Conservation (phyloP, 177 flowering plant genomes). For the Vitis hybrid region DNA sequence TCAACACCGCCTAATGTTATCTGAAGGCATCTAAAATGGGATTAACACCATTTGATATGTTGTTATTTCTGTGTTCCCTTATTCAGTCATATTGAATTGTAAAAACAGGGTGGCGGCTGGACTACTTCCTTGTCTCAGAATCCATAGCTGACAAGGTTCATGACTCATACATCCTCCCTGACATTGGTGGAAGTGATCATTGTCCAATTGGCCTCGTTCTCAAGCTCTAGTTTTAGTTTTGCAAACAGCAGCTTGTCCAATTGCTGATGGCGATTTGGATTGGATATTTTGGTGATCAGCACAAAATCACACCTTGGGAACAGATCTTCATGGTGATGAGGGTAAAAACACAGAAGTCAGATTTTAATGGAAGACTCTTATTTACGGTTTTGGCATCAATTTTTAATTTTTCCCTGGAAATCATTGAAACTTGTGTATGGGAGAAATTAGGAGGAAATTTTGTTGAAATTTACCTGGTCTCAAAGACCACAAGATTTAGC, state of each 20-base stretch:
- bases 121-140: slow-evolving; percentile 90
- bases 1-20: not conserved
- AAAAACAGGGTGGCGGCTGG: slow-evolving; percentile 92
- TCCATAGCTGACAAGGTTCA: slow-evolving; percentile 74
- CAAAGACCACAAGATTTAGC: too few species aligned
- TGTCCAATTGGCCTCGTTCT: slow-evolving; percentile 84
- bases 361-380: not conserved
- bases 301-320: too few species aligned
- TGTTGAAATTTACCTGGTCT: too few species aligned
- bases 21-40: not conserved
- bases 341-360: not conserved
- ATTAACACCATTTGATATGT: not conserved
- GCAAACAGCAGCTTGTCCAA: not conserved
- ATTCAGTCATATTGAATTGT: not conserved
- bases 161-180: slow-evolving; percentile 90
- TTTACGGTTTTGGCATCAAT: too few species aligned
- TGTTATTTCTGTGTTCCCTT: not conserved
- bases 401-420: too few species aligned
- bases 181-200: slow-evolving; percentile 87
- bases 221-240: slow-evolving; percentile 39
- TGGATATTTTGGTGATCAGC: not conserved
- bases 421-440: too few species aligned
- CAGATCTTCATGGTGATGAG: too few species aligned
- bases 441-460: too few species aligned
- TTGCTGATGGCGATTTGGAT: not conserved